Conservation (phyloP, 2,329 filamentous ascomycete genomes). For the Aureobasidium sp. region DNA sequence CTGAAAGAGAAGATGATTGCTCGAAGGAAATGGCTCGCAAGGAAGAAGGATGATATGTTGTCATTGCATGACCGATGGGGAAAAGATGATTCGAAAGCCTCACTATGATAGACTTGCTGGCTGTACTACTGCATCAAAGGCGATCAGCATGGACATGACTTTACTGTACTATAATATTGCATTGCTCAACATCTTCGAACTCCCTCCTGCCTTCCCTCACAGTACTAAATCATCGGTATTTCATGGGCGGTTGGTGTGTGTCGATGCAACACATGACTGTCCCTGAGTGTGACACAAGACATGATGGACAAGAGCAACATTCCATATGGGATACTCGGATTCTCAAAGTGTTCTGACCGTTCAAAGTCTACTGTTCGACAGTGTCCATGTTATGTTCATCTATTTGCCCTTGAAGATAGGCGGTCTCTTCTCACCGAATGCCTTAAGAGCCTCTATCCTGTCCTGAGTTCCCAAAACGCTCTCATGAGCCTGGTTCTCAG, state of each 20-base stretch:
- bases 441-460: slow-evolving; percentile 75
- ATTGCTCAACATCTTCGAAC: neutral
- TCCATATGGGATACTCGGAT: too few species aligned
- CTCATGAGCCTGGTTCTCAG: slow-evolving; percentile 84
- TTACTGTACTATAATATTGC: neutral
- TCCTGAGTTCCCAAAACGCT: slow-evolving; percentile 77
- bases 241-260: too few species aligned
- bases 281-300: too few species aligned
- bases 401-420: slow-evolving; percentile 55
- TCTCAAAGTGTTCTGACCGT: too few species aligned
- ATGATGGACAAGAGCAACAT: too few species aligned
- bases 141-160: neutral
- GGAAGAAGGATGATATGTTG: neutral
- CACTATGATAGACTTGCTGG: neutral
- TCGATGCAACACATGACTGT: too few species aligned
- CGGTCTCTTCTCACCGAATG: slow-evolving; percentile 71
- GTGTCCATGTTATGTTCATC: neutral
- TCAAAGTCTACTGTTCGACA: too few species aligned
- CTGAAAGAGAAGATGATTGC: neutral
- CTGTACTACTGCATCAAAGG: neutral
- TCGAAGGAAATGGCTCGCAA: neutral
- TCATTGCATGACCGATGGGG: neutral
- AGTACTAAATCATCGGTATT: too few species aligned
- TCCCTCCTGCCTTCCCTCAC: too few species aligned
- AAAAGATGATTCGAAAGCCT: neutral